A percentile compares a stretch with the other conserved stretches of the same genome.
Conservation (phyloP, 2,329 filamentous ascomycete genomes). For the Venturiaceae sp. region DNA sequence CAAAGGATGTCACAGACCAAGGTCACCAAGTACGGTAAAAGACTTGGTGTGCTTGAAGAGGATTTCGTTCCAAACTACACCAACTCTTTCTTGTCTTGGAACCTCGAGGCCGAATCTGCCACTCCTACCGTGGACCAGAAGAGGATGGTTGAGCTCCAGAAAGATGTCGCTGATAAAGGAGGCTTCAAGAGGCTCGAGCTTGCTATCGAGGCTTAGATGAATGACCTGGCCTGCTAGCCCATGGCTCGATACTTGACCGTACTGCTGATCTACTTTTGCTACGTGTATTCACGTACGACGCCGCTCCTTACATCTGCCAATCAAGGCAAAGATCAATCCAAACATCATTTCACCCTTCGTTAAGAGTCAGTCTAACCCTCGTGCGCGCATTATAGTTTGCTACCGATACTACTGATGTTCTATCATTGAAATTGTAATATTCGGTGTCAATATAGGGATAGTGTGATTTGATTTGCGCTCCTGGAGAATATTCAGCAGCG, state of each 20-base stretch:
- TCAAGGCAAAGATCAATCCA: too few species aligned
- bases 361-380: too few species aligned
- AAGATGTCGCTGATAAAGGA: constrained; percentile 53
- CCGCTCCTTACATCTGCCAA: too few species aligned
- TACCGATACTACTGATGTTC: too few species aligned
- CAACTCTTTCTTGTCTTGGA: constrained; percentile 60
- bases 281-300: neutral
- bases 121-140: constrained; percentile 68
- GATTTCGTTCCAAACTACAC: constrained; percentile 65
- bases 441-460: too few species aligned
- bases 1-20: constrained; percentile 33
- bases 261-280: neutral
- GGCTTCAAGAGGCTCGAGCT: constrained; percentile 47
- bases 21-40: constrained; percentile 68
- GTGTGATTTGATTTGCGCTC: too few species aligned
- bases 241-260: neutral
- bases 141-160: constrained; percentile 60
- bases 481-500: too few species aligned
- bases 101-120: constrained; percentile 50
- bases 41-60: constrained; percentile 55
- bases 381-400: too few species aligned
- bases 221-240: neutral
- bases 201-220: neutral
- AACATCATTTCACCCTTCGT: too few species aligned
- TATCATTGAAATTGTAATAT: too few species aligned